Base-by-base conservation (phyloP, 2,329 filamentous ascomycete genomes). In the Trichoderma simmonsii region DNA sequence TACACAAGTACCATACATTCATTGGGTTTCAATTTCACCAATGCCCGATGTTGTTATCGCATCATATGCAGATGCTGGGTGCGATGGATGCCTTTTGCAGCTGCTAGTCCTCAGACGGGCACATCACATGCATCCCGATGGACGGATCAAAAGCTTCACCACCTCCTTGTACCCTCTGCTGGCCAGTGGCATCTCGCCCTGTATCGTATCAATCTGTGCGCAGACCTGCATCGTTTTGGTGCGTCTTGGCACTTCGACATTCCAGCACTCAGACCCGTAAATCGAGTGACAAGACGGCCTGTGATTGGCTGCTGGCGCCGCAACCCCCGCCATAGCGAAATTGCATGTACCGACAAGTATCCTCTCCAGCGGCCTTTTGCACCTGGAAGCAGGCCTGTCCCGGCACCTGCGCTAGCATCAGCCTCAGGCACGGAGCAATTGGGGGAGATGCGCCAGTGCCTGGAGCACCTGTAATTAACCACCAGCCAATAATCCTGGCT, bases 321-420 rank as follows among this genome's bases (percentile, higher is more conserved):
- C 39, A 32, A 15, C 54, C 67, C 66, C 71, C 71, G 21, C 30
- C 36, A 54, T 51, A 73, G 71, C 71, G 71, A 73, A 71, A 73
- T 73, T 60, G 3, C 57, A 60, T 60, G 57, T 72, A 51, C 43
- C 56, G 60, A 43, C 65, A 56, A 43, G 65, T 69, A 28, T 57
- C 15, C 43, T 21, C 43, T 15, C 39, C 30, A 36, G 64, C 64
- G 21, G 64, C 28, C 48, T 66, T n/a, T 59, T 43, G 60, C 60
- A 48, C 43, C 8, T 43, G 36, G 30, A 34, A 48, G 12, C 57
- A 32, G 60, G 51, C 71, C 54, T 43, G 66, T 63, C 71, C 69
- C 48, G 36, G 69, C 67, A 62, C 39, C 54, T 60, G 28, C 57
- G 56, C 67, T 62, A 61, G 67, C 36, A 48, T 51, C 67, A 61